Conservation (phyloP, 148 eudicot species). For the Rhododendron molle region DNA sequence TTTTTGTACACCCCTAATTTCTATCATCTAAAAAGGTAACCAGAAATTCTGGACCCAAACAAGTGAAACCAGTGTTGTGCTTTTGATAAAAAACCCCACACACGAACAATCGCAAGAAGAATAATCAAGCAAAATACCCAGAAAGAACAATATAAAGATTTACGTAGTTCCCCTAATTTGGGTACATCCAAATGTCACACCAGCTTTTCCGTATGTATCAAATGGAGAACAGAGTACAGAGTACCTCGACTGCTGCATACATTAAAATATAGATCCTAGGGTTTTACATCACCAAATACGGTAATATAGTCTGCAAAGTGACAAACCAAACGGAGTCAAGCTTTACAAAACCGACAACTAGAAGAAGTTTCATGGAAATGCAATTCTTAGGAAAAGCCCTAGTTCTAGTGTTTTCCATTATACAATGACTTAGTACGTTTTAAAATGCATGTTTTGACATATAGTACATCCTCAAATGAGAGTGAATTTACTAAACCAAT, state of each 20-base stretch:
- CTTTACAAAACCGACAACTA: background rate
- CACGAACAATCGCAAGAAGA: background rate
- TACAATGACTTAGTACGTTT: background rate
- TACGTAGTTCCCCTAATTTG: background rate
- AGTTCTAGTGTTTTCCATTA: background rate
- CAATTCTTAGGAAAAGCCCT: background rate
- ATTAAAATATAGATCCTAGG: background rate
- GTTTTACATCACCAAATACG: background rate
- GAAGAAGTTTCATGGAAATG: background rate
- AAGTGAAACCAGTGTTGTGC: background rate
- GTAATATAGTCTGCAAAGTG: background rate
- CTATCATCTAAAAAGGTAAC: background rate
- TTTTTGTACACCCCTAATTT: no score
- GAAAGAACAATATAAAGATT: background rate
- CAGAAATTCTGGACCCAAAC: background rate
- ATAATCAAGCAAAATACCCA: background rate
- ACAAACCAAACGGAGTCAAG: background rate
- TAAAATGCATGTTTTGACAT: background rate
- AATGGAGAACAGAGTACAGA: no score
- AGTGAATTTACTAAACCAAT: background rate
- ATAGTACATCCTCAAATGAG: background rate
- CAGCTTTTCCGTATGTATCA: background rate
- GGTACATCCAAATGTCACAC: background rate
- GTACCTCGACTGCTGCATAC: no score
- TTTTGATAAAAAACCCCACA: background rate